A percentile compares a stretch with the other conserved stretches of the same genome.
Evolutionary conservation across 345 rosid species (phyloP).

Genomic region (Eucalyptus grandis): DNA sequence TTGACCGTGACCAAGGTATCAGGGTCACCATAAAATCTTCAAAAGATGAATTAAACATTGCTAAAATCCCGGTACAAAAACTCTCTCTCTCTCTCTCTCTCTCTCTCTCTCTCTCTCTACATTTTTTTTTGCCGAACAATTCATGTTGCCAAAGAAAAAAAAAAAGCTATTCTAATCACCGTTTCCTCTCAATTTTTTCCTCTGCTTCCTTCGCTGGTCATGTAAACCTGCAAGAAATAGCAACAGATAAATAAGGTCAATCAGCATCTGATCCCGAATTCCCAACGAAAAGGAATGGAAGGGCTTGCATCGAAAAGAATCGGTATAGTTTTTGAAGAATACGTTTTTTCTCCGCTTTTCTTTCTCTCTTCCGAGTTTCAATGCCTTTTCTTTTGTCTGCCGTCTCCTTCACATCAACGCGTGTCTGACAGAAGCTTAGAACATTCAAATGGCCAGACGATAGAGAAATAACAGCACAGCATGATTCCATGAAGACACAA

Average conservation of each 20-base stretch:
- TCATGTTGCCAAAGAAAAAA: neutral
- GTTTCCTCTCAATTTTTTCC: conserved; percentile 17
- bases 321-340: neutral
- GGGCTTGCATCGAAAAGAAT: neutral
- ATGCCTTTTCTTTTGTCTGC: conserved; percentile 40
- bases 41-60: neutral
- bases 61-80: neutral
- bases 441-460: neutral
- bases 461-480: neutral
- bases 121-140: neutral
- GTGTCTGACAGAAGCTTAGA: conserved; percentile 22
- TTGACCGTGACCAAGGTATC: neutral
- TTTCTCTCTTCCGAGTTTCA: conserved; percentile 41
- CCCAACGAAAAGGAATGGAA: neutral
- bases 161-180: neutral
- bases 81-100: neutral
- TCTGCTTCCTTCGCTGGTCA: conserved; percentile 67
- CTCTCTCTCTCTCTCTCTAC: neutral
- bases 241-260: neutral
- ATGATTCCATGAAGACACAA: neutral
- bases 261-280: neutral
- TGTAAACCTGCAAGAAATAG: conserved; percentile 40
- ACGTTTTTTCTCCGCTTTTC: conserved; percentile 82
- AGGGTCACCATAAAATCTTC: neutral
- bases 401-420: conserved; percentile 37